Conservation (phyloP, 495 filamentous ascomycete genomes). For the Parmelia sp. region DNA sequence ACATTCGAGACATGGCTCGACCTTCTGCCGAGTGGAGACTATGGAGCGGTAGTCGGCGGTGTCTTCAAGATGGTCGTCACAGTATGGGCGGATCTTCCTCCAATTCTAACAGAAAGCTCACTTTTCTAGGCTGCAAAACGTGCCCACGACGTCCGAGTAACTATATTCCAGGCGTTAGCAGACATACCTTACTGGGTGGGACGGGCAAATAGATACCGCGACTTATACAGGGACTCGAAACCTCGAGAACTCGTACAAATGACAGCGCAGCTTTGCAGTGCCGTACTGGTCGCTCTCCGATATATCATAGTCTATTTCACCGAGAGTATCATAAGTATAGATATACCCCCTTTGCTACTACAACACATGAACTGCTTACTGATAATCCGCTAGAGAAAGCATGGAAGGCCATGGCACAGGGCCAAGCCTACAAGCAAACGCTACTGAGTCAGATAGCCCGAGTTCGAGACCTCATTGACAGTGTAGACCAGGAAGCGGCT, state of each 20-base stretch:
- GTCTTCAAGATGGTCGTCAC: conserved; percentile 14
- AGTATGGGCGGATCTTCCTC: background rate
- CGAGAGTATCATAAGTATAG: background rate
- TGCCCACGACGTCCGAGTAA: conserved; percentile 6
- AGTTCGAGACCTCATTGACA: background rate
- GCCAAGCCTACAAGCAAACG: background rate
- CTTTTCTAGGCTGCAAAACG: background rate
- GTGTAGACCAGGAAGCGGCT: background rate
- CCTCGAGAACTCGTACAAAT: background rate
- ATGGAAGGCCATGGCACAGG: conserved; percentile 1
- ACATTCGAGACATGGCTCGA: conserved; percentile 9
- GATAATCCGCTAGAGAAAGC: background rate
- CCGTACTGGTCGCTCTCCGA: conserved; percentile 5
- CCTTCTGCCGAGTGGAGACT: conserved; percentile 14
- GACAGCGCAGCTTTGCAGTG: conserved; percentile 6
- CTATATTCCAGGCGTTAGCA: conserved; percentile 9
- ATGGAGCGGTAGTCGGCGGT: conserved; percentile 12
- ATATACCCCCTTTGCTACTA: no score
- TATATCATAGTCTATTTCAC: background rate
- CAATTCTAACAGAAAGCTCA: background rate
- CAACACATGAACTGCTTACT: background rate
- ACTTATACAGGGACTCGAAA: background rate
- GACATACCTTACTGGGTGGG: conserved; percentile 10
- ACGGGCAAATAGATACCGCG: background rate
- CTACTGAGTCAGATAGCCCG: background rate